Conservation (phyloP, 2,329 filamentous ascomycete species). For the Aspergillus neotritici region DNA sequence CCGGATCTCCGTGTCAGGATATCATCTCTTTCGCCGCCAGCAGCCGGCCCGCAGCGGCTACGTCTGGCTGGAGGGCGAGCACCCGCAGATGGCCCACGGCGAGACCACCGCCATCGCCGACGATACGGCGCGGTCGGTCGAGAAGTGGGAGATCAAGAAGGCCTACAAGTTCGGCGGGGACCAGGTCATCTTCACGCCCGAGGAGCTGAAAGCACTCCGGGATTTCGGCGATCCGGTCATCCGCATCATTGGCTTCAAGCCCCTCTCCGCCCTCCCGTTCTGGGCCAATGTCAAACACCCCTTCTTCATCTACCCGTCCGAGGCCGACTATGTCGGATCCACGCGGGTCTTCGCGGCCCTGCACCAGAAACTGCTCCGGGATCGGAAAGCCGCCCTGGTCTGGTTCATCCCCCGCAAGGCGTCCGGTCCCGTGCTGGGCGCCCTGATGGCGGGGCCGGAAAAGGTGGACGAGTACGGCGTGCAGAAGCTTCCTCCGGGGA, state of each 20-base stretch:
- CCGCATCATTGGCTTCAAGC: conserved; percentile 90
- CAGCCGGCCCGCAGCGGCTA: conserved; percentile 76
- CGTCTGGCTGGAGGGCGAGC: conserved; percentile 82
- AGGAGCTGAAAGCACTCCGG: conserved; percentile 72
- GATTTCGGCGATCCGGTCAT: conserved; percentile 78
- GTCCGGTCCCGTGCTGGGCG: conserved; percentile 70
- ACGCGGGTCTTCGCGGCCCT: conserved; percentile 88
- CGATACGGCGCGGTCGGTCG: conserved; percentile 68
- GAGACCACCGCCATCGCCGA: conserved; percentile 71
- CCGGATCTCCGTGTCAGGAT: conserved; percentile 87
- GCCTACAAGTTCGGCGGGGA: conserved; percentile 96
- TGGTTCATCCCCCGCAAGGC: conserved; percentile 86
- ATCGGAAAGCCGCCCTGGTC: conserved; percentile 74
- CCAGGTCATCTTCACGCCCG: conserved; percentile 75
- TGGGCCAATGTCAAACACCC: conserved; percentile 86
- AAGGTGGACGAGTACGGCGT: conserved; percentile 60
- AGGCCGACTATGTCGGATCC: conserved; percentile 83
- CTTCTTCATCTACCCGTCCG: conserved; percentile 88
- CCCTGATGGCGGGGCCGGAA: conserved; percentile 70
- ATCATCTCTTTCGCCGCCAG: conserved; percentile 81
- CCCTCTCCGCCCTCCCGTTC: conserved; percentile 63
- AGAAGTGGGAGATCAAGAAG: conserved; percentile 77
- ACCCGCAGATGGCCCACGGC: conserved; percentile 69
- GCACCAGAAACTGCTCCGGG: conserved; percentile 75
- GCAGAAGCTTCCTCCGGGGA: conserved; percentile 69